These are phyloP conservation scores for Pseudofabraea citricarpa DNA, from an alignment of 2,329 filamentous ascomycete species.

Conservation along the genomic window DNA sequence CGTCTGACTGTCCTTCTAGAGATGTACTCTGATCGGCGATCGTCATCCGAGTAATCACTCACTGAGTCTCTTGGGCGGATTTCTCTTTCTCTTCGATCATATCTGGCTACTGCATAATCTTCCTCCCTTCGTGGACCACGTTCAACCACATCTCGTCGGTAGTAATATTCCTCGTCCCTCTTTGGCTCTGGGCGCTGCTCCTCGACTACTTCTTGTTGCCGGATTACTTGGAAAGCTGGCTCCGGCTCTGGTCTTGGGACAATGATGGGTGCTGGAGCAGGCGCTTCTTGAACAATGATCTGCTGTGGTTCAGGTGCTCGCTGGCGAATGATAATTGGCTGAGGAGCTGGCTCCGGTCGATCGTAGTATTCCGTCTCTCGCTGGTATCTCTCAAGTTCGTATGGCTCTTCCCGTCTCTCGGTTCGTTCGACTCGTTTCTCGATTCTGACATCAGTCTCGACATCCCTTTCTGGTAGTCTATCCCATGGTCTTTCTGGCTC, in stretches of 20 bases:
- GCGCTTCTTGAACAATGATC: conserved; percentile 56
- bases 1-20: conserved; percentile 34
- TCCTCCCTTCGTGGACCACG: conserved; percentile 16
- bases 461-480: conserved; percentile 10
- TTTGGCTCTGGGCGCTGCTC: conserved; percentile 17
- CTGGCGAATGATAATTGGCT: conserved; percentile 53
- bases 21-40: conserved; percentile 33
- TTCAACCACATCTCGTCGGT: conserved; percentile 29
- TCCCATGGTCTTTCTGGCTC: conserved; percentile 13
- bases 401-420: conserved; percentile 24
- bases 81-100: conserved; percentile 35
- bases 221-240: conserved; percentile 18
- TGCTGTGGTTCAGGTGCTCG: conserved; percentile 50
- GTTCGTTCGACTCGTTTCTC: conserved; percentile 16
- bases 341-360: conserved; percentile 42
- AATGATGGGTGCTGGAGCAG: conserved; percentile 46
- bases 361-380: conserved; percentile 60
- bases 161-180: conserved; percentile 29
- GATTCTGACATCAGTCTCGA: conserved; percentile 22
- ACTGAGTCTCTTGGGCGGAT: conserved; percentile 24
- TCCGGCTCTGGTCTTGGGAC: conserved; percentile 25
- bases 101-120: conserved; percentile 25
- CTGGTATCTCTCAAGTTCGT: conserved; percentile 53
- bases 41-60: conserved; percentile 31
- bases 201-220: conserved; percentile 17